These are phyloP conservation scores for Tolypocladium pustulatum DNA, from an alignment of 2,329 filamentous ascomycete genomes.

Conservation along the genomic window DNA sequence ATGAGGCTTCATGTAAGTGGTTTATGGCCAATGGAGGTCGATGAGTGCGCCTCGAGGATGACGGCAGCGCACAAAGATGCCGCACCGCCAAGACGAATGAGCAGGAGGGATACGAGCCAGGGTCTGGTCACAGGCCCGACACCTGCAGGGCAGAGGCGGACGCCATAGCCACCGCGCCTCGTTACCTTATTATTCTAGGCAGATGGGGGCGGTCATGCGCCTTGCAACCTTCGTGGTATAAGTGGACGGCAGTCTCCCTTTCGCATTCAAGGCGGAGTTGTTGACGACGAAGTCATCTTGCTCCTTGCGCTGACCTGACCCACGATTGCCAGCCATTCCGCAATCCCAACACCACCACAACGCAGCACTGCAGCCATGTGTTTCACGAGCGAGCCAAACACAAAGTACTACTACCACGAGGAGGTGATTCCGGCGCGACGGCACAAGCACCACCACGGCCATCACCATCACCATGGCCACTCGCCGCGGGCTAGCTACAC, in stretches of 20 bases:
- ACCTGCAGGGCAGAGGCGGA: background rate
- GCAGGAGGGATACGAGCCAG: background rate
- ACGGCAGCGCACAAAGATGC: background rate
- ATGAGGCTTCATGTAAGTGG: too few species aligned
- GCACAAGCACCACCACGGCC: conserved; percentile 23
- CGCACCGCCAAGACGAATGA: background rate
- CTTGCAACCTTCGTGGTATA: background rate
- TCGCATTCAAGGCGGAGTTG: background rate
- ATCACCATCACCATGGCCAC: conserved; percentile 20
- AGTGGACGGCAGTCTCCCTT: background rate
- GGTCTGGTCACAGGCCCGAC: background rate
- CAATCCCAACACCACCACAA: background rate
- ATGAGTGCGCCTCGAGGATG: background rate
- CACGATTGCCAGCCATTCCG: background rate
- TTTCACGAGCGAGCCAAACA: conserved; percentile 32
- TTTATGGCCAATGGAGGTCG: too few species aligned
- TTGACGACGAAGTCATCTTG: background rate
- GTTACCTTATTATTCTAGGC: background rate
- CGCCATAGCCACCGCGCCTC: background rate
- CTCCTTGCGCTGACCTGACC: too few species aligned
- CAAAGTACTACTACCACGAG: conserved; percentile 45
- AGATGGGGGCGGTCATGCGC: background rate
- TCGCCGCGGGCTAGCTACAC: conserved; percentile 33
- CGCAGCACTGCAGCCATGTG: conserved; percentile 29
- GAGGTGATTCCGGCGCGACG: conserved; percentile 37